Percentiles rank a stretch among this genome's conserved stretches.
phyloP scores from a whole-genome alignment of 1,284 basidiomycete species.

The Boletus sp. region DNA sequence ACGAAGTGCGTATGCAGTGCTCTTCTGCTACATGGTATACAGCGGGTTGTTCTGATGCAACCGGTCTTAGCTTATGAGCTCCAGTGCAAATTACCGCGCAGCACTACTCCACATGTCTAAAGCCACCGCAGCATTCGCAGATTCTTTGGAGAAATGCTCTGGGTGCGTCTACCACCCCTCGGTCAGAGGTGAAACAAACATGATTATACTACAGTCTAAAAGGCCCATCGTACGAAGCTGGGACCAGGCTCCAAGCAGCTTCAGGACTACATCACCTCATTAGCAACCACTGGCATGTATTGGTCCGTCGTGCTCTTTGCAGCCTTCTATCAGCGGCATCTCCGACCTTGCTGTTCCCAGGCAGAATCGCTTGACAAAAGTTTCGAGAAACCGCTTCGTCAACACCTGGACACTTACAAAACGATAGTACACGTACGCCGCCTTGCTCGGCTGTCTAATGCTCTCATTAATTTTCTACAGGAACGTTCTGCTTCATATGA shows the following conservation, averaged over 20 bases:
- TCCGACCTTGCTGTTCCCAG: constrained; percentile 37
- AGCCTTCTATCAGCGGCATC: constrained; percentile 1
- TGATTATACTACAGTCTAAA: constrained; percentile 55
- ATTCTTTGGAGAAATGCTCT: constrained; percentile 80
- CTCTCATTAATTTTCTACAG: constrained; percentile 35
- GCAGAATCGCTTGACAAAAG: constrained; percentile 85
- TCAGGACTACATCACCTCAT: constrained; percentile 89
- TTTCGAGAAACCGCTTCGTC: constrained; percentile 85
- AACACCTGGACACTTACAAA: constrained; percentile 80
- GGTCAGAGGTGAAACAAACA: background rate
- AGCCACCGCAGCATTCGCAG: constrained; percentile 83
- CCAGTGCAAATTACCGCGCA: constrained; percentile 80
- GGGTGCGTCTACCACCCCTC: constrained; percentile 46
- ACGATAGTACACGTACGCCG: constrained; percentile 62
- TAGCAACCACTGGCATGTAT: constrained; percentile 87
- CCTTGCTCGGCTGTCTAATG: background rate
- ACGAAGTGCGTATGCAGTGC: constrained; percentile 52
- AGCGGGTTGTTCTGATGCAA: constrained; percentile 19
- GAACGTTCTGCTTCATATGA: constrained; percentile 81
- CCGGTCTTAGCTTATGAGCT: constrained; percentile 61
- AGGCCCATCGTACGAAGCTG: constrained; percentile 73
- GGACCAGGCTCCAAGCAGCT: constrained; percentile 76
- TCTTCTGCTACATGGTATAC: background rate
- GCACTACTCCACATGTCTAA: constrained; percentile 81
- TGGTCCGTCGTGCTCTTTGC: constrained; percentile 47